These are phyloP conservation scores for Psidium guajava DNA, from an alignment of 345 rosid species.

Conservation along the genomic window DNA sequence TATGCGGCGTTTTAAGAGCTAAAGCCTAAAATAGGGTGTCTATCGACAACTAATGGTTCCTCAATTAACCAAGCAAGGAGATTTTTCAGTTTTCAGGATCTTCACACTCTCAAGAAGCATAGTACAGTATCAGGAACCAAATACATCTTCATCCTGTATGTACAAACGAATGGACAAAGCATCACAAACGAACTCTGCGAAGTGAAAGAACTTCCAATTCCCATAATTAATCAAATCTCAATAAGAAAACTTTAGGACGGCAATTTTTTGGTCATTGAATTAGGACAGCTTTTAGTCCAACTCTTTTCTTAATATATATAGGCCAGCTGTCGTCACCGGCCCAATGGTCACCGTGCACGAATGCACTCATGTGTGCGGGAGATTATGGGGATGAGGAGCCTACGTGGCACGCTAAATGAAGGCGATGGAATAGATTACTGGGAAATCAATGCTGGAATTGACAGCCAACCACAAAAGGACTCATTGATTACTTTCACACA, in stretches of 20 bases:
- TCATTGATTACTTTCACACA: neutral
- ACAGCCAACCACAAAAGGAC: neutral
- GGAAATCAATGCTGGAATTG: neutral
- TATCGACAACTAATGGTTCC: neutral
- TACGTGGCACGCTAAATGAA: neutral
- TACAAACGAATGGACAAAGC: no score
- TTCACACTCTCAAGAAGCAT: neutral
- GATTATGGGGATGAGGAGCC: neutral
- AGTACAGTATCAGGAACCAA: neutral
- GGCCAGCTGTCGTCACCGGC: no score
- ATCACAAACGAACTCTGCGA: neutral
- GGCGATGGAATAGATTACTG: neutral
- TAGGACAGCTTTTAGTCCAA: neutral
- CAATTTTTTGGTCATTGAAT: neutral
- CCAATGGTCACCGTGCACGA: no score
- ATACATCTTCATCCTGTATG: neutral
- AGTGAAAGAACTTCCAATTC: neutral
- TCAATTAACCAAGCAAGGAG: neutral
- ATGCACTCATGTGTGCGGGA: neutral
- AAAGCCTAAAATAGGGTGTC: neutral
- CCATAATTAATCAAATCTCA: neutral
- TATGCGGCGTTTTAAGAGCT: no score
- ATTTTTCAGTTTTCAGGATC: neutral
- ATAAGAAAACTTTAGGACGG: neutral
- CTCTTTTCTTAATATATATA: neutral